These are phyloP conservation scores for Polygonum aviculare DNA, from an alignment of 148 eudicot genomes.

Conservation along the genomic window DNA sequence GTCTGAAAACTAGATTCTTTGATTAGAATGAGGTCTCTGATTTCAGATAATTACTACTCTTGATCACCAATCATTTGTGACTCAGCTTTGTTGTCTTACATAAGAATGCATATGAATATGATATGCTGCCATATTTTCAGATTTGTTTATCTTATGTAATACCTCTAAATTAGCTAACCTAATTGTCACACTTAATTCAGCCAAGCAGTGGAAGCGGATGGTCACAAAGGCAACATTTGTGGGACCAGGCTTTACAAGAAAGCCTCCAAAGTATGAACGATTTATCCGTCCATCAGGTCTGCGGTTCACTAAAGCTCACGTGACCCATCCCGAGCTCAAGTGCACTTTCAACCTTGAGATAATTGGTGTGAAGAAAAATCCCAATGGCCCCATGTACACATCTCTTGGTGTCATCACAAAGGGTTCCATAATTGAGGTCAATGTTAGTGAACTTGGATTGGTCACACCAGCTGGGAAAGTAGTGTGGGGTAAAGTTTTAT, in stretches of 20 bases:
- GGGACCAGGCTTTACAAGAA: slow-evolving; percentile 82
- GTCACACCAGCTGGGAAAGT: slow-evolving; percentile 99
- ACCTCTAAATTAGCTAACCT: not conserved
- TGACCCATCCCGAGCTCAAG: slow-evolving; percentile 91
- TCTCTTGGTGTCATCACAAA: slow-evolving; percentile 89
- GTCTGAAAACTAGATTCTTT: too few species aligned
- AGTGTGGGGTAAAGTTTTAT: slow-evolving; percentile 77
- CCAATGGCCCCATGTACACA: slow-evolving; percentile 89
- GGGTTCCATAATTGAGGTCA: slow-evolving; percentile 95
- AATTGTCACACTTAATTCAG: slow-evolving; percentile 27
- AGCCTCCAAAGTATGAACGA: slow-evolving; percentile 95
- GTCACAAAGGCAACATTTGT: slow-evolving; percentile 92
- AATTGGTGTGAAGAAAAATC: slow-evolving; percentile 91
- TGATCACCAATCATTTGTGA: not conserved
- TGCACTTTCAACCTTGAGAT: slow-evolving; percentile 96
- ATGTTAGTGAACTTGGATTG: slow-evolving; percentile 89
- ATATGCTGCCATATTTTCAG: not conserved
- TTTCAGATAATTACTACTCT: not conserved
- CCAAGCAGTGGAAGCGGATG: slow-evolving; percentile 99
- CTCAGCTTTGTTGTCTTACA: not conserved
- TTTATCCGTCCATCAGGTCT: slow-evolving; percentile 86
- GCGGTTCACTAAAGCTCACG: slow-evolving; percentile 90
- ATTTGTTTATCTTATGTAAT: not conserved
- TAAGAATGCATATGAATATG: not conserved
- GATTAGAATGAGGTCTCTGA: not conserved